These are phyloP conservation scores for Aspergillus intermedius DNA, from an alignment of 2,329 filamentous ascomycete species.

Conservation along the genomic window DNA sequence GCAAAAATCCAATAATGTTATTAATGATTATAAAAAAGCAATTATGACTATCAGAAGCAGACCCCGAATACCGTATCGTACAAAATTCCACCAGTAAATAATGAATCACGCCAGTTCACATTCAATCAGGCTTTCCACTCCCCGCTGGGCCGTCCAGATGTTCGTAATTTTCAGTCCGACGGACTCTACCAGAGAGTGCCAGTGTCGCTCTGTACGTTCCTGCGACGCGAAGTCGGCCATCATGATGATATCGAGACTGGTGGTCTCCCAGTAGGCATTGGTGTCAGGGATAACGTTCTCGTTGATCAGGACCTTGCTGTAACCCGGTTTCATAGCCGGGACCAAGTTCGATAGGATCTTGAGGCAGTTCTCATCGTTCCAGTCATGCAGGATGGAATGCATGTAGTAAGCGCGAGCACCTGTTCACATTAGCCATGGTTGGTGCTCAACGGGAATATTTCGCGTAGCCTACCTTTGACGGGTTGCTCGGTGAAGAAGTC, in stretches of 20 bases:
- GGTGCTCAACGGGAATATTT: too few species aligned
- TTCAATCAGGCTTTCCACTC: slow-evolving; percentile 19
- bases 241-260: slow-evolving; percentile 38
- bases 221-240: slow-evolving; percentile 30
- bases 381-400: slow-evolving; percentile 31
- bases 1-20: too few species aligned
- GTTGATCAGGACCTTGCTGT: slow-evolving; percentile 40
- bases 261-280: slow-evolving; percentile 21
- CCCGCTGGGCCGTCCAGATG: slow-evolving; percentile 20
- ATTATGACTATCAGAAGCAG: too few species aligned
- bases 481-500: slow-evolving; percentile 44
- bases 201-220: slow-evolving; percentile 38
- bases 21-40: too few species aligned
- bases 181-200: slow-evolving; percentile 25
- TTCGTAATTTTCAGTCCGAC: slow-evolving; percentile 31
- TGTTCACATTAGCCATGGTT: slow-evolving; percentile 2
- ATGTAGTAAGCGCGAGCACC: slow-evolving; percentile 33
- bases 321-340: slow-evolving; percentile 31
- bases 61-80: too few species aligned
- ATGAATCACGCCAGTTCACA: slow-evolving; percentile 12
- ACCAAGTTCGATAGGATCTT: slow-evolving; percentile 24
- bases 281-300: slow-evolving; percentile 37
- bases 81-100: background rate
- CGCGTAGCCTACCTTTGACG: slow-evolving; percentile 28
- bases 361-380: slow-evolving; percentile 25